Evolutionary conservation across 2,329 filamentous ascomycete genomes (phyloP), one percentile per base, ranked within the genome.

Genomic region (Zalaria sp.): DNA sequence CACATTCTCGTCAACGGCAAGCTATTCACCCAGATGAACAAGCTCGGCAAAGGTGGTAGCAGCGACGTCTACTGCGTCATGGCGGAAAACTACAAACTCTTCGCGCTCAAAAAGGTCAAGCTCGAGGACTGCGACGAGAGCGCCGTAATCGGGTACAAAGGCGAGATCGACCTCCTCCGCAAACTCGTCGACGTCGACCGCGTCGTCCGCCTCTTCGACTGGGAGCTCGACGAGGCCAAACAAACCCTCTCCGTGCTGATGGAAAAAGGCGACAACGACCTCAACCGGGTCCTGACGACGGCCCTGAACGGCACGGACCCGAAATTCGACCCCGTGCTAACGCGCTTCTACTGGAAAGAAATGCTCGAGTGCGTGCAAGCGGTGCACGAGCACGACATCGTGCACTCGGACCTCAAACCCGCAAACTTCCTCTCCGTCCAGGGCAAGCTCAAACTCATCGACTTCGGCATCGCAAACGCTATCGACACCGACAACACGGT

Each of bases 301-400:
- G 56, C 83, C 76, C 55, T 74, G 53, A 84, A 79, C 53, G 53
- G 49, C 0, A 81, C 87, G 46, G 76, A 82, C 41, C 76, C 83
- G 34, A 75, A 72, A 45, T 81, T 98, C 46, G 91, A 98, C 57
- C 73, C 85, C 2, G 83, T 82, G 41, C 95, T 96, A 59, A 86
- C 91, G 8, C 82, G 91, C n/a, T 93, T 84, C 63, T 94, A 94
- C 68, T 98, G 91, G 91, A 91, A 93, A 61, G 91, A 98, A 64
- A 98, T 98, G 91, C 79, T 98, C 11, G 87, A 94, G 60, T 96
- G 91, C 57, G 77, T 98, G 4, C 77, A 84, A 51, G 77, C 89
- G 1, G 87, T 98, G 1, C 91, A 98, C 57, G 75, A 82, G 8
- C 73, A 81, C 58, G 87, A 95, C 56, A 88, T 98, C 48, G 91